Conservation (phyloP, 2,329 filamentous ascomycete genomes). For the Nectriaceae sp. region DNA sequence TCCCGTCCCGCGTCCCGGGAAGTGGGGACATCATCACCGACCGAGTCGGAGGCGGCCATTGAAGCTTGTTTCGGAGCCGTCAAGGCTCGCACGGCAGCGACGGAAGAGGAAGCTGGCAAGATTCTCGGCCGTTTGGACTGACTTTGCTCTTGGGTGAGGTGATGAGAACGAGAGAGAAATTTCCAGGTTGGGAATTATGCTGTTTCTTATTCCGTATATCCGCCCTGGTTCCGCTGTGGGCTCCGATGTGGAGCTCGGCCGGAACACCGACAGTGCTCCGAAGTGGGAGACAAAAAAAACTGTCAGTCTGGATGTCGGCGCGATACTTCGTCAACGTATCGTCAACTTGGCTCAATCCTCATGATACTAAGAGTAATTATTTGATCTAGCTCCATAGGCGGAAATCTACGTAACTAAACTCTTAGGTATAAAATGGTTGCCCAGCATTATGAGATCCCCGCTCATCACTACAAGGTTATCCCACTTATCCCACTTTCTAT, state of each 20-base stretch:
- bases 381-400: no score
- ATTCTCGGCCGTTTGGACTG: neutral
- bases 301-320: no score
- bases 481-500: neutral
- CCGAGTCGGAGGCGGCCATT: constrained; percentile 8
- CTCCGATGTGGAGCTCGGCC: neutral
- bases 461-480: no score
- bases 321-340: no score
- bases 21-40: constrained; percentile 15
- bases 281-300: neutral
- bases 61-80: no score
- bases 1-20: constrained; percentile 7
- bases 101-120: neutral
- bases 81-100: neutral
- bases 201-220: neutral
- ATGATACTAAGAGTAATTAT: no score
- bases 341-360: no score
- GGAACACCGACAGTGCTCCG: neutral
- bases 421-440: no score
- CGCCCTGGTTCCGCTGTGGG: neutral
- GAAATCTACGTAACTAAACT: no score
- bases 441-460: no score
- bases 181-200: neutral
- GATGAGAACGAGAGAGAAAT: neutral
- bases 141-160: neutral